A percentile compares a stretch with the other conserved stretches of the same genome.
Conservation (phyloP, 2,329 filamentous ascomycete genomes). For the Metarhizium brunneum region DNA sequence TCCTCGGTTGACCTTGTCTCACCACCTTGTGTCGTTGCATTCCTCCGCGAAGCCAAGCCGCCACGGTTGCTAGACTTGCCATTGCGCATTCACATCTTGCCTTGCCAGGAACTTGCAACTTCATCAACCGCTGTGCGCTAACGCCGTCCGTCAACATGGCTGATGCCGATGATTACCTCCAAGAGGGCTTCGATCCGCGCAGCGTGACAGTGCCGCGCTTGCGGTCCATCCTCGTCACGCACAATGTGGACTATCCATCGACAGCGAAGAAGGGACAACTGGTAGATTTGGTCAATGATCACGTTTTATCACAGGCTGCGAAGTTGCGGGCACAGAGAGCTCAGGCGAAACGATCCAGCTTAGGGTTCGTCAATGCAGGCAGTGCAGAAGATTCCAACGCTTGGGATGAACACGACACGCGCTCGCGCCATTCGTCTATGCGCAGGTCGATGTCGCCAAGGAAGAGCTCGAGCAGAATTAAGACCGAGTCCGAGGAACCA, state of each 20-base stretch:
- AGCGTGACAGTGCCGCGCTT: slow-evolving; percentile 79
- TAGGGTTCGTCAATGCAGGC: slow-evolving; percentile 65
- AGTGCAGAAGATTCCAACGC: slow-evolving; percentile 57
- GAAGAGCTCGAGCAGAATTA: slow-evolving; percentile 42
- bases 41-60: not conserved
- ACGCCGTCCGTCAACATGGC: slow-evolving; percentile 35
- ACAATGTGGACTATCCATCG: slow-evolving; percentile 77
- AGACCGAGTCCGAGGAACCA: slow-evolving; percentile 41
- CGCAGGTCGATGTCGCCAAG: slow-evolving; percentile 47
- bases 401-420: slow-evolving; percentile 50
- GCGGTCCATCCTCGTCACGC: slow-evolving; percentile 82
- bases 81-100: not conserved
- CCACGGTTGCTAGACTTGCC: not conserved
- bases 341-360: slow-evolving; percentile 75
- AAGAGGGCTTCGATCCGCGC: slow-evolving; percentile 75
- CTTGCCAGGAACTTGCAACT: not conserved
- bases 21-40: not conserved
- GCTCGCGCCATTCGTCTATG: slow-evolving; percentile 37
- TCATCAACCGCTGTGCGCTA: not conserved
- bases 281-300: slow-evolving; percentile 70
- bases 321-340: slow-evolving; percentile 68
- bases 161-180: slow-evolving; percentile 73
- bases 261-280: slow-evolving; percentile 89
- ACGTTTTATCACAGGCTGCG: slow-evolving; percentile 69
- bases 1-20: slow-evolving; percentile 6